Percentiles rank a stretch among this genome's conserved stretches.
These are phyloP conservation scores for Oryza glumipatula DNA, from an alignment of 176 grass and related monocot genomes.

Conservation along the genomic window DNA sequence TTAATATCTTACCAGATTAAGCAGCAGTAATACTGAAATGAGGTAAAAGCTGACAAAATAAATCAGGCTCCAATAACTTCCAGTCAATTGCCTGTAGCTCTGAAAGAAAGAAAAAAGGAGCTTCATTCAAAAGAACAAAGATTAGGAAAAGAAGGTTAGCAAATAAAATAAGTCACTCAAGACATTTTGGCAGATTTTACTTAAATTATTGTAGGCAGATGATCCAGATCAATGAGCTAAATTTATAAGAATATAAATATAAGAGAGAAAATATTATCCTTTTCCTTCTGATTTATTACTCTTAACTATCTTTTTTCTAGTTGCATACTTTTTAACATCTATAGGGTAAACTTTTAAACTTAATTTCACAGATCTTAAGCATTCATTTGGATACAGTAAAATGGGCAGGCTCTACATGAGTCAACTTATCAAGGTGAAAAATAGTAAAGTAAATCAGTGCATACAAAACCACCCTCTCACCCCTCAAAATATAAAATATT, in stretches of 20 bases:
- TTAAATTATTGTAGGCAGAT: not conserved
- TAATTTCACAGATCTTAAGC: not conserved
- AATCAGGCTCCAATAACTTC: slow-evolving; percentile 84
- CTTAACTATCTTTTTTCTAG: not conserved
- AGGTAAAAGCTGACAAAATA: slow-evolving; percentile 99
- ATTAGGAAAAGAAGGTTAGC: slow-evolving; percentile 29
- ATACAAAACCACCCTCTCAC: not conserved
- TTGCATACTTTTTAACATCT: not conserved
- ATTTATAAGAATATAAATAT: not conserved
- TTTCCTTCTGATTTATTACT: not conserved
- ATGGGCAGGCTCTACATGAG: not conserved
- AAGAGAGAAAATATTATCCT: not conserved
- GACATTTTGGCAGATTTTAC: slow-evolving; percentile 13
- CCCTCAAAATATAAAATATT: slow-evolving; percentile 5
- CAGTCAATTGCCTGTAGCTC: slow-evolving; percentile 91
- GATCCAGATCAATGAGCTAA: not conserved
- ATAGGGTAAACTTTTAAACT: slow-evolving; percentile 3
- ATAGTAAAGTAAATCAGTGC: not conserved
- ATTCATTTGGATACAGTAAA: slow-evolving; percentile 4
- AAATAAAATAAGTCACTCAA: slow-evolving; percentile 19
- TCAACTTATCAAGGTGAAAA: not conserved
- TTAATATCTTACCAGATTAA: slow-evolving; percentile 84
- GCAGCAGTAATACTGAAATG: slow-evolving; percentile 80
- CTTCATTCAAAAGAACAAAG: not conserved
- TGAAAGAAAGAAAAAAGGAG: slow-evolving; percentile 47